phyloP scores from a whole-genome alignment of 179 eudicot species.

The Amaranthus tricolor region DNA sequence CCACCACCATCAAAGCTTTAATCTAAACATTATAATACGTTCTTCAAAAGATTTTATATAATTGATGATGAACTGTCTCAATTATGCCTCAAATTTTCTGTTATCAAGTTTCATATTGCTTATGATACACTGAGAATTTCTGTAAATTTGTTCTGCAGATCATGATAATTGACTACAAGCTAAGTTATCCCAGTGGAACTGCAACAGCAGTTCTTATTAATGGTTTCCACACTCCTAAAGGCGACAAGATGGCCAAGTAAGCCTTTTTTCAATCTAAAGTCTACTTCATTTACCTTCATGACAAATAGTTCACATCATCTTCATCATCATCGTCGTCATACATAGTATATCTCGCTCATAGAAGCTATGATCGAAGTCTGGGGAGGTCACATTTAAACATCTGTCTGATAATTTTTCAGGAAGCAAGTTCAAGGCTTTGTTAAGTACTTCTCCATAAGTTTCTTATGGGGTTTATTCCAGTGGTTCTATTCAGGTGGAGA shows the following conservation, averaged over 20 bases:
- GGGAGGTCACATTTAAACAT: neutral
- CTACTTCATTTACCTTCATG: neutral
- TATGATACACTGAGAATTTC: neutral
- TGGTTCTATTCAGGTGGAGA: constrained; percentile 86
- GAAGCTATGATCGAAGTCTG: neutral
- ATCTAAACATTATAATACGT: no score
- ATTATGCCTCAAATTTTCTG: neutral
- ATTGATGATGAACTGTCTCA: neutral
- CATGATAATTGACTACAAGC: constrained; percentile 81
- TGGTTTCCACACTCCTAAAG: constrained; percentile 76
- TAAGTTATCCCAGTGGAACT: constrained; percentile 87
- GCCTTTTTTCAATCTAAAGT: neutral
- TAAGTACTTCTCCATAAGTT: constrained; percentile 70
- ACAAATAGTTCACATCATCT: neutral
- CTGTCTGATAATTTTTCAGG: constrained; percentile 42
- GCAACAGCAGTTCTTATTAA: constrained; percentile 92
- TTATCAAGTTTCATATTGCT: neutral
- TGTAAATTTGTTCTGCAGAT: constrained; percentile 38
- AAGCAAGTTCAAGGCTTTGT: constrained; percentile 77
- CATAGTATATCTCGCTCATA: no score
- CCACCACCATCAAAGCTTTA: no score
- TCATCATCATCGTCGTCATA: neutral
- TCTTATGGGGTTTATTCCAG: constrained; percentile 80
- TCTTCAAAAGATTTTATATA: no score
- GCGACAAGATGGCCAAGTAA: constrained; percentile 52